phyloP scores from a whole-genome alignment of 805 yeast genomes.

The Myxozyma nipponensis region DNA sequence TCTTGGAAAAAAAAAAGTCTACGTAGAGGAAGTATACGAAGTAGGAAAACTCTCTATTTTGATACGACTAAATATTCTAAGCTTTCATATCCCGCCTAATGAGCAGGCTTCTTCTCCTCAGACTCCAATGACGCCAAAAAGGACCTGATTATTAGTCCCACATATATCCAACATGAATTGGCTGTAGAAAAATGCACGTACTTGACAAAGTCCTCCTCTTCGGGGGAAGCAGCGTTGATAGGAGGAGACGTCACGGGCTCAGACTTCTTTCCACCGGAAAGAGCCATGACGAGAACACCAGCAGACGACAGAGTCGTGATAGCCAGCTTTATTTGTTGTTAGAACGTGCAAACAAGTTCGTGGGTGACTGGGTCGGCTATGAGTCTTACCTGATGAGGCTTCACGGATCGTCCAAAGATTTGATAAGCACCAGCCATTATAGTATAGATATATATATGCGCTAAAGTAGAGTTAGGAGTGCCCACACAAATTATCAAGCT shows the following conservation, averaged over 20 bases:
- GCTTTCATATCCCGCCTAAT: too few species aligned
- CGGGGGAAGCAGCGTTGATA: slow-evolving; percentile 73
- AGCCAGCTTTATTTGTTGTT: slow-evolving; percentile 49
- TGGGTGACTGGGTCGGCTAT: too few species aligned
- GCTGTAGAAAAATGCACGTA: slow-evolving; percentile 23
- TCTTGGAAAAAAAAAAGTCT: too few species aligned
- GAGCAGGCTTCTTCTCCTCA: slow-evolving; percentile 21
- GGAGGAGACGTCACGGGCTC: slow-evolving; percentile 61
- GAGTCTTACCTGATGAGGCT: slow-evolving; percentile 64
- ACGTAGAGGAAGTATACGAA: too few species aligned
- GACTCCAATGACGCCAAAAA: slow-evolving; percentile 24
- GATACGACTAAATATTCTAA: too few species aligned
- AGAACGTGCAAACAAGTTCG: neutral
- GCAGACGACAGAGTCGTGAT: slow-evolving; percentile 75
- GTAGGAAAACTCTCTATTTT: too few species aligned
- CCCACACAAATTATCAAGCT: too few species aligned
- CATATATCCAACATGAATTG: neutral
- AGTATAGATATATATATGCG: too few species aligned
- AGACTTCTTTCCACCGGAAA: slow-evolving; percentile 53
- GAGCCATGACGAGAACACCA: slow-evolving; percentile 60
- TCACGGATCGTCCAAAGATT: slow-evolving; percentile 79
- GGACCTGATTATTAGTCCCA: slow-evolving; percentile 5
- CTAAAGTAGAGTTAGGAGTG: too few species aligned
- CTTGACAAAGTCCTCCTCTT: slow-evolving; percentile 79
- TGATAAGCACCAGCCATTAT: slow-evolving; percentile 58